phyloP scores from a whole-genome alignment of 495 filamentous ascomycete species.

The Aspergillus biplanus region DNA sequence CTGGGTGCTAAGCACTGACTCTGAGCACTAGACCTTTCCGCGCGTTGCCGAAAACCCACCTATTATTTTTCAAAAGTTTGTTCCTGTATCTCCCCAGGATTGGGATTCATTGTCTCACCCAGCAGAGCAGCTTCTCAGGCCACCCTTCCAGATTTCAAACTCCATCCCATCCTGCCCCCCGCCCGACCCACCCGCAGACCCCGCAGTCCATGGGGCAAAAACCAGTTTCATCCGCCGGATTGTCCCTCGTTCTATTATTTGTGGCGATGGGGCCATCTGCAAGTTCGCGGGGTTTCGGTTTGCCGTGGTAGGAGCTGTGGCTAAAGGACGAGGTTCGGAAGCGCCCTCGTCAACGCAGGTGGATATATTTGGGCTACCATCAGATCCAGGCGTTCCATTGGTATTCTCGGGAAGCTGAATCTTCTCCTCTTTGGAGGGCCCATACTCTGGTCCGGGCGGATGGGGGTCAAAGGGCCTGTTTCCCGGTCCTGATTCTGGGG shows the following conservation, averaged over 20 bases:
- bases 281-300: not conserved
- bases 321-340: not conserved
- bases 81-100: no score
- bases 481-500: not conserved
- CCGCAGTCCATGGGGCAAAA: constrained; percentile 69
- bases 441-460: no score
- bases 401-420: not conserved
- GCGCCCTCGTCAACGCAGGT: no score
- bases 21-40: no score
- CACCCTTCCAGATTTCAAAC: constrained; percentile 58
- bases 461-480: no score
- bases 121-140: constrained; percentile 30
- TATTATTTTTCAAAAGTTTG: no score
- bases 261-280: not conserved
- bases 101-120: no score
- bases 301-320: not conserved
- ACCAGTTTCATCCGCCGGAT: constrained; percentile 73
- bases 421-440: not conserved
- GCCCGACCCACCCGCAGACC: constrained; percentile 7
- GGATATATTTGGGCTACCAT: not conserved
- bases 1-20: not conserved
- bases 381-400: not conserved
- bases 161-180: constrained; percentile 38
- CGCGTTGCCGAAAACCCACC: no score
- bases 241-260: constrained; percentile 26